These are phyloP conservation scores for Zopfia rhizophila DNA, from an alignment of 2,329 filamentous ascomycete species.

Conservation along the genomic window DNA sequence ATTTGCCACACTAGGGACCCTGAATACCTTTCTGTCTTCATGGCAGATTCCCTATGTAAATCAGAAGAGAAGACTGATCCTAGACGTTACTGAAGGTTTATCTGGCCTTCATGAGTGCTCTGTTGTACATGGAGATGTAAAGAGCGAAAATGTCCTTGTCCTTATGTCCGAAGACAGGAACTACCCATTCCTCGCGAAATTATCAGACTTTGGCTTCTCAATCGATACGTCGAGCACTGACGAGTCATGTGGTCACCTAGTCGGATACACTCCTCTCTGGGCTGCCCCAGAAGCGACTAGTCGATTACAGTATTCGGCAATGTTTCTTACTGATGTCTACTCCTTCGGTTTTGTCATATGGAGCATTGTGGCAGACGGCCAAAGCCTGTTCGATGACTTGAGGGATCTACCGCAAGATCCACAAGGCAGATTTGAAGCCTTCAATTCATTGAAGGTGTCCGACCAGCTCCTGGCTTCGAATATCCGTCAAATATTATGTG, in stretches of 20 bases:
- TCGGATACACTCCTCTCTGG: too few species aligned
- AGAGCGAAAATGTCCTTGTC: slow-evolving; percentile 24
- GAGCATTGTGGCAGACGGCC: too few species aligned
- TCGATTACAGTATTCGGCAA: slow-evolving; percentile 2
- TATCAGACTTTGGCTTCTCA: slow-evolving; percentile 20
- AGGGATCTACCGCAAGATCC: too few species aligned
- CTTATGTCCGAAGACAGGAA: slow-evolving; percentile 6
- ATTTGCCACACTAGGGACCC: slow-evolving; percentile 17
- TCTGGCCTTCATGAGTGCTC: slow-evolving; percentile 18
- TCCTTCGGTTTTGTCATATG: slow-evolving; percentile 21
- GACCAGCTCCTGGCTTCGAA: too few species aligned
- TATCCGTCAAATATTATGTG: too few species aligned
- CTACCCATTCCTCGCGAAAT: slow-evolving; percentile 16
- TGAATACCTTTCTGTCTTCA: slow-evolving; percentile 15
- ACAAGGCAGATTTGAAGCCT: too few species aligned
- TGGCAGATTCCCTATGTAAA: slow-evolving; percentile 10
- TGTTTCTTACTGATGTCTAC: slow-evolving; percentile 21
- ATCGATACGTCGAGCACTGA: slow-evolving; percentile 13
- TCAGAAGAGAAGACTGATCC: slow-evolving; percentile 23
- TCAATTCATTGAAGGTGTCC: too few species aligned
- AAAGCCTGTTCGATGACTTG: too few species aligned
- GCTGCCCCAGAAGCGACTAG: slow-evolving; percentile 18
- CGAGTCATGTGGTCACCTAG: slow-evolving; percentile 13
- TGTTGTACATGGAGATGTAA: slow-evolving; percentile 25
- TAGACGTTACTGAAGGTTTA: slow-evolving; percentile 17